Evolutionary conservation across 139 green algal genomes (phyloP).

Genomic region (Closterium sp.): DNA sequence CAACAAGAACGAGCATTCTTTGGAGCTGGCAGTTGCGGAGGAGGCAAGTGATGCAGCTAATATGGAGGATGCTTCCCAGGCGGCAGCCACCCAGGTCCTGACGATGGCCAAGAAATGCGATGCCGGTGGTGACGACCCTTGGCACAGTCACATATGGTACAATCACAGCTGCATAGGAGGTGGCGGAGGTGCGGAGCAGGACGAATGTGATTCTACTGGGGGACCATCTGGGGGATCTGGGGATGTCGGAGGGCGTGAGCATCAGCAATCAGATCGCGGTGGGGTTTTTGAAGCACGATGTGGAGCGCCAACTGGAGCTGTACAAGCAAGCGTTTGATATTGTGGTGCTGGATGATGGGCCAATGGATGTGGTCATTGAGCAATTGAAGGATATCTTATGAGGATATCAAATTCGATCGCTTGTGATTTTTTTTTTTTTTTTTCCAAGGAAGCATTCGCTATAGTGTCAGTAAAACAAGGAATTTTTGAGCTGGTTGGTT

Average conservation of each 20-base stretch:
- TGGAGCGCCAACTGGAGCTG: slow-evolving; percentile 13
- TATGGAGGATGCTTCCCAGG: too few relatives aligned
- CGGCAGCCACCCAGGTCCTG: neutral
- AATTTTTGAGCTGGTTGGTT: too few relatives aligned
- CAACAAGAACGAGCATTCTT: slow-evolving; percentile 51
- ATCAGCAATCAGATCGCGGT: slow-evolving; percentile 36
- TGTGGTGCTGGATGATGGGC: slow-evolving; percentile 27
- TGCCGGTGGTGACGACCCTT: neutral
- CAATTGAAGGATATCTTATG: slow-evolving; percentile 12
- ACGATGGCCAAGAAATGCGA: neutral
- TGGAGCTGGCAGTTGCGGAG: slow-evolving; percentile 25
- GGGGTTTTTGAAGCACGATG: slow-evolving; percentile 51
- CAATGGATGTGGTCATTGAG: slow-evolving; percentile 4
- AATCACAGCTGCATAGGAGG: neutral
- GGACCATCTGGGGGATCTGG: slow-evolving; percentile 45
- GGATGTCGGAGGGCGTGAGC: slow-evolving; percentile 42
- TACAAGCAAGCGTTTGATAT: slow-evolving; percentile 39
- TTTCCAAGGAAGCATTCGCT: too few relatives aligned
- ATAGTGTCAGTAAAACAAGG: too few relatives aligned
- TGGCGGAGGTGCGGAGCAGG: slow-evolving; percentile 16
- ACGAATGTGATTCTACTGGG: slow-evolving; percentile 48
- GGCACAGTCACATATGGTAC: neutral
- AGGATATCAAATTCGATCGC: too few relatives aligned
- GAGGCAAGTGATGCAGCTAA: slow-evolving; percentile 16
- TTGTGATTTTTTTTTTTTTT: too few relatives aligned